phyloP scores from a whole-genome alignment of 495 filamentous ascomycete genomes.

The Hypomontagnella submonticulosa region DNA sequence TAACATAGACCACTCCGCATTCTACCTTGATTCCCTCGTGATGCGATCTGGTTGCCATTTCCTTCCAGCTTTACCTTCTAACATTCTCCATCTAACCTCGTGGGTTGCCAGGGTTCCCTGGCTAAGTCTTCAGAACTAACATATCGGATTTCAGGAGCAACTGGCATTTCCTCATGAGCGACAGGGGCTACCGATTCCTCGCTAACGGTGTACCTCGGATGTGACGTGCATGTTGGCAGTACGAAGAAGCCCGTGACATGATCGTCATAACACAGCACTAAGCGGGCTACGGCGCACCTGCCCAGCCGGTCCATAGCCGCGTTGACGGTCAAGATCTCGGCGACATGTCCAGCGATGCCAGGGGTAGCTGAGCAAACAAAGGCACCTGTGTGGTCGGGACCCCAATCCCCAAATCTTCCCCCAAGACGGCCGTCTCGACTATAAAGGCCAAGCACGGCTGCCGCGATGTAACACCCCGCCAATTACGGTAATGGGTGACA shows the following conservation, averaged over 20 bases:
- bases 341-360: constrained; percentile 17
- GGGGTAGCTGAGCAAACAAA: not conserved
- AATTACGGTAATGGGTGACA: constrained; percentile 33
- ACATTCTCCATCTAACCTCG: constrained; percentile 3
- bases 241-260: constrained; percentile 32
- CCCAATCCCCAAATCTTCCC: constrained; percentile 10
- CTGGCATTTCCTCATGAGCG: constrained; percentile 5
- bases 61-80: not conserved
- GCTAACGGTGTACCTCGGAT: constrained; percentile 36
- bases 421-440: constrained; percentile 9
- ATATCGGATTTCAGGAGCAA: constrained; percentile 20
- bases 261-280: constrained; percentile 15
- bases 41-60: constrained; percentile 18
- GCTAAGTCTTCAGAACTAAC: not conserved
- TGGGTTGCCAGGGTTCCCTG: constrained; percentile 26
- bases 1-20: constrained; percentile 6
- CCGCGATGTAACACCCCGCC: constrained; percentile 42
- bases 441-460: constrained; percentile 19
- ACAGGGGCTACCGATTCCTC: constrained; percentile 8
- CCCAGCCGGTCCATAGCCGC: constrained; percentile 22
- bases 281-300: constrained; percentile 25
- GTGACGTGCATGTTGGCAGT: constrained; percentile 29
- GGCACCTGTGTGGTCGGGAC: not conserved
- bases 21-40: constrained; percentile 28
- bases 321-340: constrained; percentile 25